These are phyloP conservation scores for Trypanosoma melophagium DNA, from an alignment of 208 protist species.

Conservation along the genomic window DNA sequence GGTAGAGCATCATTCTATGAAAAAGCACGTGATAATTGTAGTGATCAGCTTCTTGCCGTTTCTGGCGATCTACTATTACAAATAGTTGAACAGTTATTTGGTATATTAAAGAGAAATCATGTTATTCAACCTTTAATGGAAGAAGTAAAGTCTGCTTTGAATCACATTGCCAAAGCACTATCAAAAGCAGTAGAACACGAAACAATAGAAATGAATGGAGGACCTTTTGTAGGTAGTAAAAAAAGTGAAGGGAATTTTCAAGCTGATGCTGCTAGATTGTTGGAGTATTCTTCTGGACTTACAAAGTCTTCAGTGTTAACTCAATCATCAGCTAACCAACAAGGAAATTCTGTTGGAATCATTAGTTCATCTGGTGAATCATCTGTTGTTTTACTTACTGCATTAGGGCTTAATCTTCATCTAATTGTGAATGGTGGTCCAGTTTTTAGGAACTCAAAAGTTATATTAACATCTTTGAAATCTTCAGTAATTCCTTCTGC, in stretches of 20 bases:
- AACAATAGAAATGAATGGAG: not conserved
- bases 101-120: constrained; percentile 36
- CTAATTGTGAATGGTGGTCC: constrained; percentile 88
- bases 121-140: constrained; percentile 44
- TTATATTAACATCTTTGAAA: constrained; percentile 77
- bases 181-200: constrained; percentile 54
- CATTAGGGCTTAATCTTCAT: constrained; percentile 61
- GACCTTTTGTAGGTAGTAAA: not conserved
- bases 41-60: constrained; percentile 37
- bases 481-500: constrained; percentile 79
- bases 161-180: constrained; percentile 50
- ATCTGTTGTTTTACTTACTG: constrained; percentile 36
- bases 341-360: constrained; percentile 9
- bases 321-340: not conserved
- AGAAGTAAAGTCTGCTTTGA: constrained; percentile 48
- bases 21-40: constrained; percentile 25
- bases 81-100: constrained; percentile 54
- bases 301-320: constrained; percentile 12
- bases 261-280: constrained; percentile 10
- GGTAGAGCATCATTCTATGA: constrained; percentile 29
- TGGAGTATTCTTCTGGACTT: constrained; percentile 19
- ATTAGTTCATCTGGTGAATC: constrained; percentile 8
- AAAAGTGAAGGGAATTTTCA: not conserved
- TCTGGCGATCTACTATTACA: constrained; percentile 44
- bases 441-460: constrained; percentile 70